Evolutionary conservation across 768 basidiomycete species (phyloP).

Genomic region (Trametes meyenii): DNA sequence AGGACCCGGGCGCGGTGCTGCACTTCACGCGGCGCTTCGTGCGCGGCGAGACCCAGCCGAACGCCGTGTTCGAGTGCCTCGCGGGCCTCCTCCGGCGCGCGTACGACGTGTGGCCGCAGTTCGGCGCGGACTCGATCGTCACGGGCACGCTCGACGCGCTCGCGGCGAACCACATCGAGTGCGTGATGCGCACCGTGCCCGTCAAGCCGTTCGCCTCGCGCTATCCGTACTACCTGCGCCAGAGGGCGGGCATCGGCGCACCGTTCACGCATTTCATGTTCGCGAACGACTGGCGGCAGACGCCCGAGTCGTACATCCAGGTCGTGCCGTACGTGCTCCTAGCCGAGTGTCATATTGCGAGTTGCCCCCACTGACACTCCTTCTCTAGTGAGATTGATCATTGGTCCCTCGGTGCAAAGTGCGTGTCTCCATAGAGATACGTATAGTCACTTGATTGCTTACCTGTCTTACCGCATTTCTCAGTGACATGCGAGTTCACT

Average conservation of each 20-base stretch:
- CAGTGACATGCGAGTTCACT: constrained; percentile 14
- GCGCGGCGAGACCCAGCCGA: constrained; percentile 33
- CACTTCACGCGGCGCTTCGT: constrained; percentile 41
- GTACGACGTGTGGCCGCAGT: constrained; percentile 32
- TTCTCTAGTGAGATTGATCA: constrained; percentile 13
- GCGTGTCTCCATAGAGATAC: not conserved
- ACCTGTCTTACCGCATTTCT: not conserved
- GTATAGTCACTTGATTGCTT: not conserved
- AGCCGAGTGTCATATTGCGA: not conserved
- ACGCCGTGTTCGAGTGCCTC: constrained; percentile 38
- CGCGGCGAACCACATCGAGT: constrained; percentile 38
- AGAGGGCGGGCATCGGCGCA: constrained; percentile 39
- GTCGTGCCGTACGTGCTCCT: constrained; percentile 37
- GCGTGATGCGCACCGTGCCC: constrained; percentile 34
- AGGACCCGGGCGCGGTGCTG: constrained; percentile 32
- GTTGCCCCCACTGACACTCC: no score
- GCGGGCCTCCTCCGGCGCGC: constrained; percentile 38
- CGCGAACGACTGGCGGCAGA: constrained; percentile 33
- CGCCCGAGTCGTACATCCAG: constrained; percentile 37
- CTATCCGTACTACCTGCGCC: constrained; percentile 33
- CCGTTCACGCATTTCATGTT: constrained; percentile 40
- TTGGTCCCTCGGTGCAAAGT: constrained; percentile 17
- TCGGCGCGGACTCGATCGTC: constrained; percentile 34
- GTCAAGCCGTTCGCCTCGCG: constrained; percentile 29
- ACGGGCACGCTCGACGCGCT: constrained; percentile 42